Base-by-base conservation (phyloP, 192 early-diverging fungal genomes). In the Linnemannia zychae region DNA sequence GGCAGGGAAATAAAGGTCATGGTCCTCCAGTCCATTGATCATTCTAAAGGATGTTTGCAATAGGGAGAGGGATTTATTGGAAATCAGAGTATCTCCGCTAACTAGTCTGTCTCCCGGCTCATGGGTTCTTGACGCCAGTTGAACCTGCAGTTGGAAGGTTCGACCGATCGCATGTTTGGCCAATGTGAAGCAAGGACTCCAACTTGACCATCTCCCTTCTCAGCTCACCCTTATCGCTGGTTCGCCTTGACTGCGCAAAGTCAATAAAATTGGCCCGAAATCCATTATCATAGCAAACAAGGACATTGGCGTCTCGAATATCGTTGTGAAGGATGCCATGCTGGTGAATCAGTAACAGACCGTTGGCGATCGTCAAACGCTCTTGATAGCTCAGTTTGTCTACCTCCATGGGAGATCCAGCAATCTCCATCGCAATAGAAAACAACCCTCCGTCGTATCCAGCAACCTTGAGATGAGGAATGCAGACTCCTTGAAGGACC, bases 251-350 rank as follows among this genome's bases (percentile, higher is more conserved):
- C 71, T 17, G 22, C 44, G 78, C 78, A 72, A 79, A 79, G 36
- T 72, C 71, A 52, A 79, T 71, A 72, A 72, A 73, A 47, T 15
- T 65, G 71, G 73, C 71, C 57, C 34, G 70, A 20, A 79, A 65
- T 73, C 71, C 57, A 65, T 79, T 60, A 44, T 66, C 17, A 53
- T 67, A 24, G 69, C 46, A 34, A 53, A 82, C 75, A 82, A 82
- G 74, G 68, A 77, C 15, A 24, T 82, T 74, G 17, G 52, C 6
- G 15, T 46, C n/a, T 28, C 79, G 79, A 67, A 81, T 67, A 49
- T 81, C 79, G 44, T 82, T 82, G 36, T 82, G 74, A 9, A 76
- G 7, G 48, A 82, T 82, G 3, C 80, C 73, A 71, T 69, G 44
- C 47, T 22, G 20, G 67, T 82, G 80, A 70, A 82, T 82, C 31